Base-by-base conservation (phyloP, 441 rosid species). In the Populus hybrid region DNA sequence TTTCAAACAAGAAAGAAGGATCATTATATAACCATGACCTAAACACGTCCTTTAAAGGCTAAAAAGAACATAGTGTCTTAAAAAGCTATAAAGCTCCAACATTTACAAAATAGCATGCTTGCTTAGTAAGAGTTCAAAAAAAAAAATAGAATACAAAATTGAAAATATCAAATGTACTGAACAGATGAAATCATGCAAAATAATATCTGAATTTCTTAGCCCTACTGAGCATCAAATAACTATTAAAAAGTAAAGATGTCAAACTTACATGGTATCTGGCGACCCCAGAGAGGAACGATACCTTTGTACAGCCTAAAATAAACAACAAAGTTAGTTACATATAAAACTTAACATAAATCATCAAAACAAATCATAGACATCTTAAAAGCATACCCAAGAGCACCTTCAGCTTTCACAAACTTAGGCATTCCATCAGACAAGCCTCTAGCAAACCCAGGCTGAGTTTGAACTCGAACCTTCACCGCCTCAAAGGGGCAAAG, bases 401-500 rank as follows among this genome's bases (percentile, higher is more conserved):
- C 83, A 14, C 99, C 99, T 86, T 97, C 99, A 33, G 99, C 90
- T 88, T 73, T 97, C 82, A 97, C 83, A 88, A 93, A 94, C 90
- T 93, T 97, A 74, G 99, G 99, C 21, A 97, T 76, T 35, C 98
- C 99, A 90, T 97, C 99, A 23, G 90, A 69, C 84, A 97, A 53
- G 74, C 99, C 99, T 83, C 98, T 89, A 10, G 99, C 99, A 71
- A 97, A 97, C 69, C 99, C 99, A 80, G 99, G 99, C 87, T 97
- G 99, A 45, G 99, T 97, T 86, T 97, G 98, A 78, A 97, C 99
- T 56, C 98, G 85, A 71, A 97, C 99, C 92, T 97, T 97, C n/a
- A 97, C 99, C 59, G 99, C 99, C 88, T 97, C 99, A 16, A 97
- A 87, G 20, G 99, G 99, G 91, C 99, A 94, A 74, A 97, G 98